Evolutionary conservation across 139 green algal genomes (phyloP).

Genomic region (Monoraphidium neglectum): DNA sequence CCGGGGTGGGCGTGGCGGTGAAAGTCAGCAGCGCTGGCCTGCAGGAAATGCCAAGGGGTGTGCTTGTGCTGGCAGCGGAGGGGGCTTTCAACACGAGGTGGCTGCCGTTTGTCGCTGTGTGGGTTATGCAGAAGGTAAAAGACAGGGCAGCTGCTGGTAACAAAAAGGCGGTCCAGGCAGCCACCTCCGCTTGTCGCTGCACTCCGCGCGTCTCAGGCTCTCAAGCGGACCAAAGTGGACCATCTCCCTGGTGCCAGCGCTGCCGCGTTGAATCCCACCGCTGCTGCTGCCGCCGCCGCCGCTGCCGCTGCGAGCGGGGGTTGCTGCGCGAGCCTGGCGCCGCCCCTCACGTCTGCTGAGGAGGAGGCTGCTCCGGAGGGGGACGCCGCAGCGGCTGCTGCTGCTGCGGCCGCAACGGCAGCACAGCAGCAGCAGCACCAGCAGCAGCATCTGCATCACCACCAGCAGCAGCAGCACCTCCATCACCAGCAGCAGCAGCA

Average conservation of each 20-base stretch:
- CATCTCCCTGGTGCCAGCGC: background rate
- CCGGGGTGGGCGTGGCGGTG: background rate
- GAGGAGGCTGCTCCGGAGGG: background rate
- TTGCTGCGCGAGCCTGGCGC: background rate
- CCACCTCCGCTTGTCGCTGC: too few species aligned
- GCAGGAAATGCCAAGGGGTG: too few species aligned
- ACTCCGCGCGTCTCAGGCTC: background rate
- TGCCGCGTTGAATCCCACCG: background rate
- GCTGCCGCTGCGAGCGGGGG: background rate
- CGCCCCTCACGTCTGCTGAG: background rate
- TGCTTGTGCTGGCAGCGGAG: too few species aligned
- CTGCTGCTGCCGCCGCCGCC: slow-evolving; percentile 17
- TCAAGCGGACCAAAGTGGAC: slow-evolving; percentile 20
- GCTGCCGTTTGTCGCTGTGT: too few species aligned
- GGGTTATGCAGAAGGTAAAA: too few species aligned
- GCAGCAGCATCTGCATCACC: background rate
- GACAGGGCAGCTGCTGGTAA: too few species aligned
- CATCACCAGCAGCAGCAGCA: slow-evolving; percentile 1
- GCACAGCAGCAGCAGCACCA: slow-evolving; percentile 8
- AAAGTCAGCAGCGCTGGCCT: background rate
- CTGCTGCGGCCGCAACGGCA: slow-evolving; percentile 4
- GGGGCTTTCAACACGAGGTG: too few species aligned
- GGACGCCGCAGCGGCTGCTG: background rate
- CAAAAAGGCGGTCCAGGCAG: too few species aligned
- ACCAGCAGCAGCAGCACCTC: slow-evolving; percentile 6